phyloP scores from a whole-genome alignment of 495 filamentous ascomycete species.

The Penicillium daleae region DNA sequence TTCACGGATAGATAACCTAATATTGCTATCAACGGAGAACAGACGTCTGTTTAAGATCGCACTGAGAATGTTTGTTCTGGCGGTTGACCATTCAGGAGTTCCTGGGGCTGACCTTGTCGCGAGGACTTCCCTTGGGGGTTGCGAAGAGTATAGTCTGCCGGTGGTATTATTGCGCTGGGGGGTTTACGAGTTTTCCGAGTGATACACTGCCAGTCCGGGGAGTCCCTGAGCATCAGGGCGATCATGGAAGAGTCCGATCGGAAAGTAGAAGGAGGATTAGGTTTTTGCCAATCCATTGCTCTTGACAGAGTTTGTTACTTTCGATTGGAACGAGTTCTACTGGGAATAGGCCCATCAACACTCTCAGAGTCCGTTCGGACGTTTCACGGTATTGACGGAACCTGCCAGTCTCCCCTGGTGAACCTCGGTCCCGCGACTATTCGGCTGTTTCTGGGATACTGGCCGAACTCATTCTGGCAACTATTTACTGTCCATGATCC shows the following conservation, averaged over 20 bases:
- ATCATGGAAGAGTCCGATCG: slow-evolving; percentile 5
- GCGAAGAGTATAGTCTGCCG: background rate
- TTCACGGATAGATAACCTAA: background rate
- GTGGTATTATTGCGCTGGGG: background rate
- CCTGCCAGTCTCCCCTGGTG: background rate
- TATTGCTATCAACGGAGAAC: background rate
- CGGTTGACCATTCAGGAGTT: background rate
- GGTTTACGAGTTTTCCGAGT: background rate
- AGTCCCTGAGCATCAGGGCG: background rate
- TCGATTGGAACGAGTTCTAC: background rate
- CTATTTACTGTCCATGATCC: background rate
- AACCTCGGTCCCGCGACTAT: background rate
- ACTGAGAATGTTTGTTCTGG: slow-evolving; percentile 1
- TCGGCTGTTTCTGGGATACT: background rate
- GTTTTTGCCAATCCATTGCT: slow-evolving; percentile 3
- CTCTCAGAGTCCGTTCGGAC: background rate
- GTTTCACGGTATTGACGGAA: background rate
- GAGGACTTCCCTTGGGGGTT: slow-evolving; percentile 4
- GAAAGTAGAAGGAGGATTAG: background rate
- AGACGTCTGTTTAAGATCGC: slow-evolving; percentile 1
- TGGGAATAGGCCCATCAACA: background rate
- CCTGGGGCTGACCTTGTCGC: background rate
- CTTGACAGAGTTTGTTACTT: background rate
- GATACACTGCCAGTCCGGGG: background rate
- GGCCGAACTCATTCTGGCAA: background rate